Evolutionary conservation across 371 early-diverging fungal genomes (phyloP).

Genomic region (Apophysomyces sp.): DNA sequence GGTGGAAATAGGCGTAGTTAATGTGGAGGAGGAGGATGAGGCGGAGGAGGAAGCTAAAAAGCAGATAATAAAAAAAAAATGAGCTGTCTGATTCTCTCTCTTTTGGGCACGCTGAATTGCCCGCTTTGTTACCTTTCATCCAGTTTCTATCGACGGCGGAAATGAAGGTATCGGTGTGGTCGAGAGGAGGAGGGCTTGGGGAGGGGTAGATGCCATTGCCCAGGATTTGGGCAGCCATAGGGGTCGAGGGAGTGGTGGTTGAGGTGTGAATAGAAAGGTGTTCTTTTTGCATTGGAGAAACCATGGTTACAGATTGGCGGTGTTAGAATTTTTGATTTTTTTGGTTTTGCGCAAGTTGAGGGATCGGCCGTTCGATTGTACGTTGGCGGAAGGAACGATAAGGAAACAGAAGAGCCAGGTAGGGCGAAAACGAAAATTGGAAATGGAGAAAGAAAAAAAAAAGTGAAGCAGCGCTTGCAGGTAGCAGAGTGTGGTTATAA

Average conservation of each 20-base stretch:
- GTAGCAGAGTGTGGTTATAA: neutral
- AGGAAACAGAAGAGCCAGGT: neutral
- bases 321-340: neutral
- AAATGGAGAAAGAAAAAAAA: neutral
- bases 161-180: neutral
- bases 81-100: neutral
- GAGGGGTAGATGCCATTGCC: neutral
- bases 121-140: slow-evolving; percentile 3
- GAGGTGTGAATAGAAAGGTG: neutral
- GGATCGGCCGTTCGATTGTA: neutral
- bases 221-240: neutral
- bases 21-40: neutral
- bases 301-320: neutral
- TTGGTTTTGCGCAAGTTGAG: too few relatives aligned
- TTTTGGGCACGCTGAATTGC: too few relatives aligned
- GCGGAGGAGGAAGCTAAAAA: neutral
- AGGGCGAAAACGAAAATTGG: neutral
- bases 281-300: neutral
- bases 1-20: neutral
- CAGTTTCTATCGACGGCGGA: neutral
- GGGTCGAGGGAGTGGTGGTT: neutral
- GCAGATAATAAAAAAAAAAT: neutral
- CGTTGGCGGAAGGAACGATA: neutral
- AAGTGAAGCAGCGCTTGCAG: slow-evolving; percentile 1
- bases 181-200: neutral